Evolutionary conservation across 176 grass and related monocot genomes (phyloP).

Genomic region (Raddia distichophylla): DNA sequence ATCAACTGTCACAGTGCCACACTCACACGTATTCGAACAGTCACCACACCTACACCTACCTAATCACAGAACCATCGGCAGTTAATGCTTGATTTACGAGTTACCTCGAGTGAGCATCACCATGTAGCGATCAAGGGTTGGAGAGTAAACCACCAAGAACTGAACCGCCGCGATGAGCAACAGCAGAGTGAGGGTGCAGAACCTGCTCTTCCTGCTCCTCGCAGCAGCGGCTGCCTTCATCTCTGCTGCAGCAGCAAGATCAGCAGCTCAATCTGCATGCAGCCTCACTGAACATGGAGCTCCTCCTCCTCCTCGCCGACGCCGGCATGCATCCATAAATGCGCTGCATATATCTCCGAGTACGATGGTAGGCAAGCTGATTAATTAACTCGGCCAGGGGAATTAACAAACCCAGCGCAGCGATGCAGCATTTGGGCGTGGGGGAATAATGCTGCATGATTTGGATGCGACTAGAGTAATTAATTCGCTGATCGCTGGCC

Average conservation of each 20-base stretch:
- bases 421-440: slow-evolving; percentile 35
- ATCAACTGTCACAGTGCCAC: neutral
- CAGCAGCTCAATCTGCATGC: slow-evolving; percentile 21
- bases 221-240: slow-evolving; percentile 34
- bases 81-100: no score
- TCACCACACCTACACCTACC: neutral
- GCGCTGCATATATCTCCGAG: slow-evolving; percentile 10
- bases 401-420: slow-evolving; percentile 58
- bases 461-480: neutral
- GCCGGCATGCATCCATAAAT: neutral
- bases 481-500: slow-evolving; percentile 28
- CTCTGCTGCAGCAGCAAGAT: neutral
- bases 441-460: slow-evolving; percentile 45
- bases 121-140: slow-evolving; percentile 39
- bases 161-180: slow-evolving; percentile 49
- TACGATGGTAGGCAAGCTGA: slow-evolving; percentile 5
- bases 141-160: slow-evolving; percentile 55
- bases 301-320: neutral
- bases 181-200: slow-evolving; percentile 42
- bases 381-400: neutral
- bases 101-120: slow-evolving; percentile 45
- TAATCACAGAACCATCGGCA: neutral
- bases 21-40: neutral
- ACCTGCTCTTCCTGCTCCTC: slow-evolving; percentile 44
- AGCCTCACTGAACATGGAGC: slow-evolving; percentile 10